Percentiles rank a stretch among this genome's conserved stretches.
phyloP scores from a whole-genome alignment of 495 filamentous ascomycete genomes.

The Physcia stellaris region DNA sequence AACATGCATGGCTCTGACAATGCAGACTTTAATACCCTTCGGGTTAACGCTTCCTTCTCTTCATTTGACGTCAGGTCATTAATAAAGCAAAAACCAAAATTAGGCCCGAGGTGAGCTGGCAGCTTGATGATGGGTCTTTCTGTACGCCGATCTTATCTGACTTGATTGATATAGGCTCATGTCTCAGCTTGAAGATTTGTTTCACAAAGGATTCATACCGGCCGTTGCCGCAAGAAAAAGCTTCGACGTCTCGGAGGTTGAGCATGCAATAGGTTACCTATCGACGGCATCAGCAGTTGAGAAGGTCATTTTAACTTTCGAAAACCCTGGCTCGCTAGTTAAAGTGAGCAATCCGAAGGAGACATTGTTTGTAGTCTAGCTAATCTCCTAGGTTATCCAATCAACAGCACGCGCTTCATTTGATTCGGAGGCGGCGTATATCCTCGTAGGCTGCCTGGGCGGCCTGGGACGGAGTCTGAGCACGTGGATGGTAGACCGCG shows the following conservation, averaged over 20 bases:
- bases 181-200: not conserved
- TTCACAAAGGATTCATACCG: not conserved
- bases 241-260: constrained; percentile 1
- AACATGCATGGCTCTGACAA: not conserved
- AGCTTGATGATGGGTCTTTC: too few relatives aligned
- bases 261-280: not conserved
- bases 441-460: constrained; percentile 24
- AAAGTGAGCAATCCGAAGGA: too few relatives aligned
- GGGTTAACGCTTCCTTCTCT: constrained; percentile 3
- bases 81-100: not conserved
- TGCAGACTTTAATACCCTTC: not conserved
- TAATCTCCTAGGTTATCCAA: constrained; percentile 4
- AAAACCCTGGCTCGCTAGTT: too few relatives aligned
- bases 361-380: too few relatives aligned
- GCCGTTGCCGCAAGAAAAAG: not conserved
- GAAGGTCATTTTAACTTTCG: constrained; percentile 1
- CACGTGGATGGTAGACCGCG: constrained; percentile 19
- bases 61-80: constrained; percentile 1
- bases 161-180: too few relatives aligned
- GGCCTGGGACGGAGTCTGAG: constrained; percentile 23
- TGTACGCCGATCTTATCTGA: too few relatives aligned
- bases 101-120: too few relatives aligned
- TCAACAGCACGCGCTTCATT: constrained; percentile 10
- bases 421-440: constrained; percentile 14
- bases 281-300: not conserved